Base-by-base conservation (phyloP, 2,329 filamentous ascomycete genomes). In the Penicillium sp. region DNA sequence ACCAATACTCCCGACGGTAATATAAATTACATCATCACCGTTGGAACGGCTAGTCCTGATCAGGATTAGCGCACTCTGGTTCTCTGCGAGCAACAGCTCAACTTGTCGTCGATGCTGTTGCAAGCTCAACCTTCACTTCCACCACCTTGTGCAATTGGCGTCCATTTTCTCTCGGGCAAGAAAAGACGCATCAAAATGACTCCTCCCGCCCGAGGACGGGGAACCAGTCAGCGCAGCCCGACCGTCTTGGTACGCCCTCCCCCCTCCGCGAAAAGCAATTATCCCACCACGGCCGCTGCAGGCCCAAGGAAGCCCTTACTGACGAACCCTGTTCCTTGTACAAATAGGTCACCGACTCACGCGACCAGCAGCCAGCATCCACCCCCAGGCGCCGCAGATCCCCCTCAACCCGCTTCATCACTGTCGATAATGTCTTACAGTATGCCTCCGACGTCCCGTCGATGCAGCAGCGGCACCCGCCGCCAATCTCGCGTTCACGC, bases 391-490 rank as follows among this genome's bases (percentile, higher is more conserved):
- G 63, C 29, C 69, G 69, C 21, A 68, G 71, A 34, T 67, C 68
- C 34, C 67, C 64, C 8, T 61, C 82, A 63, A 92, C 86, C 79
- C 89, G 85, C 66, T 90, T 90, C 73, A 91, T 97, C 70, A 86
- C 82, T 14, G 93, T 99, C 73, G 94, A 99, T 77, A 96, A 93
- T 71, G 90, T 97, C 61, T 86, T 99, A 5, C 92, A 96, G 72
- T 91, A 96, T 77, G 89, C 92, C 55, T 94, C 91, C 46, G 92
- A 97, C 69, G 94, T 99, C 36, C 94, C 94, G 1, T 97, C 94
- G 0, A 92, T 92, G 67, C 93, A 97, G 73, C 90, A 91, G 52
- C 87, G 94, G 34, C 82, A 85, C 0, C 88, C 90, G 1, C 77
- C 80, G 26, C 68, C 79, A 68, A 71, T 54, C 48, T 59, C 63